These are phyloP conservation scores for Cymbopogon flexuosus DNA, from an alignment of 202 grass and related monocot species.

Conservation along the genomic window DNA sequence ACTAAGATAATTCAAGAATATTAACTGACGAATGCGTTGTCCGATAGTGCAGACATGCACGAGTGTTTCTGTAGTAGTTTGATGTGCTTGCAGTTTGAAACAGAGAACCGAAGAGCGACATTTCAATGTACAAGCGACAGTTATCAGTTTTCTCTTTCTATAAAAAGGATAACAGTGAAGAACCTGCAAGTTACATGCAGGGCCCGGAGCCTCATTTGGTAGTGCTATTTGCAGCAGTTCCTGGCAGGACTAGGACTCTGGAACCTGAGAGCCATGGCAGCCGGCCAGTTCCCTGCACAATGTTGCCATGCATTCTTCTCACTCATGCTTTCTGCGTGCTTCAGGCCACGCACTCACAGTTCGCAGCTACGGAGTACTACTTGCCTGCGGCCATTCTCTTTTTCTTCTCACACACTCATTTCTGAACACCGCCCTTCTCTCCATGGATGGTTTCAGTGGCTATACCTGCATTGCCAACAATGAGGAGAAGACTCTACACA, in stretches of 20 bases:
- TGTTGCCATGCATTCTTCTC: conserved; percentile 1
- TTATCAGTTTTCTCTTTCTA: neutral
- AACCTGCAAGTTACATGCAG: neutral
- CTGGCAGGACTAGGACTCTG: too few species aligned
- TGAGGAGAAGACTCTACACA: neutral
- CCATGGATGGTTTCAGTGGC: conserved; percentile 7
- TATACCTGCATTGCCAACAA: conserved; percentile 10
- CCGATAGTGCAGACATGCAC: neutral
- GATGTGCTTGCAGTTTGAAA: neutral
- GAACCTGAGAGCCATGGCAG: conserved; percentile 25
- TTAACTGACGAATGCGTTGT: neutral
- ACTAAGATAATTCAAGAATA: neutral
- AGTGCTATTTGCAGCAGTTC: conserved; percentile 3
- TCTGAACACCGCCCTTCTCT: neutral
- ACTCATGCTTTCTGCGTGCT: conserved; percentile 10
- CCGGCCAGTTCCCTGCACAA: neutral
- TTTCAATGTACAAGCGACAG: neutral
- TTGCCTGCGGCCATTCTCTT: conserved; percentile 13
- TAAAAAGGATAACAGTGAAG: conserved; percentile 13
- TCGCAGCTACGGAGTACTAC: too few species aligned
- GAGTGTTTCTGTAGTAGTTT: neutral
- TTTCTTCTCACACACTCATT: conserved; percentile 8
- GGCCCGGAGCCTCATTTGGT: neutral
- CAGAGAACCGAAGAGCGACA: neutral
- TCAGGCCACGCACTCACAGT: neutral